Percentiles rank a stretch among this genome's conserved stretches.
Evolutionary conservation across 2,329 filamentous ascomycete species (phyloP).

Genomic region (Ceratocystiopsis sp.): DNA sequence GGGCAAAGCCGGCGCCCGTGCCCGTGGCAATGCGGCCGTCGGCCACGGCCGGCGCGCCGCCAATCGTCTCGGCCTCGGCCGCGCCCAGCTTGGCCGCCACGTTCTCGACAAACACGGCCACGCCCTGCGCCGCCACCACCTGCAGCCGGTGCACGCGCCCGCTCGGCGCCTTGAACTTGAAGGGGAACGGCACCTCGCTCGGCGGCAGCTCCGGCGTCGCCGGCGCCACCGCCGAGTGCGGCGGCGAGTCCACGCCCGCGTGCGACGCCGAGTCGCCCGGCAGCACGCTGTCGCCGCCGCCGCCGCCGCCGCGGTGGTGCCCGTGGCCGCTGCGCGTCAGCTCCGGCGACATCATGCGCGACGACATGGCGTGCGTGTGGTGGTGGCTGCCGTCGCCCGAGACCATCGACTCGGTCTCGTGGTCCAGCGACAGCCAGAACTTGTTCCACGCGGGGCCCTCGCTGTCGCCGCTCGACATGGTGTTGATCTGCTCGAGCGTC

Average conservation of each 20-base stretch:
- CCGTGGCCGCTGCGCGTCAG: constrained; percentile 47
- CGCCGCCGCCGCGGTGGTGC: constrained; percentile 12
- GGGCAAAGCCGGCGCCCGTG: constrained; percentile 65
- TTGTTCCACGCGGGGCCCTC: constrained; percentile 99
- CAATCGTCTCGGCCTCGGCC: constrained; percentile 61
- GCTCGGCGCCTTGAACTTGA: constrained; percentile 97
- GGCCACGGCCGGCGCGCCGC: constrained; percentile 60
- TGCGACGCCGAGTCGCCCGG: constrained; percentile 94
- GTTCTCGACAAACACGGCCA: constrained; percentile 58
- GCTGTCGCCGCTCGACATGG: constrained; percentile 72
- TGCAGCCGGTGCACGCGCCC: constrained; percentile 89
- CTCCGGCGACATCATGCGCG: constrained; percentile 58
- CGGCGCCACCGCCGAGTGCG: constrained; percentile 42
- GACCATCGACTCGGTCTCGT: constrained; percentile 90
- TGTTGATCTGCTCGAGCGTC: constrained; percentile 93
- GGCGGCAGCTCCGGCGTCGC: constrained; percentile 32
- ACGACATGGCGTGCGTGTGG: constrained; percentile 47
- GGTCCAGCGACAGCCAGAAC: constrained; percentile 92
- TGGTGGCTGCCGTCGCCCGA: constrained; percentile 77
- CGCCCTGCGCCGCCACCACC: constrained; percentile 61
- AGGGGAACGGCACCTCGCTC: constrained; percentile 71
- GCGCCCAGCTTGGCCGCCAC: constrained; percentile 70
- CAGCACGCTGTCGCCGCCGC: constrained; percentile 67
- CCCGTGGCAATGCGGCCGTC: constrained; percentile 48
- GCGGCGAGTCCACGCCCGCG: constrained; percentile 62